Evolutionary conservation across 148 eudicot species (phyloP).

Genomic region (Amaranthus cruentus): DNA sequence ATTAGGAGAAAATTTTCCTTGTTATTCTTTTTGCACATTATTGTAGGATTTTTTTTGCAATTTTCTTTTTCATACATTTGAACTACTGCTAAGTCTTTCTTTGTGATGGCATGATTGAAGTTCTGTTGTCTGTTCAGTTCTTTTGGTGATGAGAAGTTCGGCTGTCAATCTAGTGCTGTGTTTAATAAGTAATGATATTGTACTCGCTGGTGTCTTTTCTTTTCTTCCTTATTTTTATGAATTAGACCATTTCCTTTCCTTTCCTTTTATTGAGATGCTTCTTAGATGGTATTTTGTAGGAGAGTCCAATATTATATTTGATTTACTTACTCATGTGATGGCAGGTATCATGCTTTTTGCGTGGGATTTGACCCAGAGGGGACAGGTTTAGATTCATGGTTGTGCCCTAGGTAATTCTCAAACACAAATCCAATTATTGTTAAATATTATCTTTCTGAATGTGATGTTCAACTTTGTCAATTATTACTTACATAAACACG

Average conservation of each 20-base stretch:
- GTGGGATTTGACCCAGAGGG: conserved; percentile 92
- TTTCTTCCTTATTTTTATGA: background rate
- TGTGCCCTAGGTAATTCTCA: conserved; percentile 78
- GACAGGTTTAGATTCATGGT: conserved; percentile 71
- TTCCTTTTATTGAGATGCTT: background rate
- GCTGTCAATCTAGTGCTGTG: background rate
- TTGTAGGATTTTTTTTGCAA: background rate
- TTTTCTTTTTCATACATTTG: background rate
- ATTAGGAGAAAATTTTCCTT: background rate
- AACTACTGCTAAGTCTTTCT: background rate
- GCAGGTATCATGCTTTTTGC: conserved; percentile 96
- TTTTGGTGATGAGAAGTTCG: conserved; percentile 2
- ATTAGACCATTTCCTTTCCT: background rate
- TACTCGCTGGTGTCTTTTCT: background rate
- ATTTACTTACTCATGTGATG: conserved; percentile 28
- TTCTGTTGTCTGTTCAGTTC: background rate
- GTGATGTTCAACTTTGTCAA: background rate
- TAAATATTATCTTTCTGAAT: background rate
- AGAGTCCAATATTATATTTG: conserved; percentile 2
- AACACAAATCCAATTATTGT: background rate
- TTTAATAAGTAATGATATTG: background rate
- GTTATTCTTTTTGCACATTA: background rate
- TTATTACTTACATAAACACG: background rate
- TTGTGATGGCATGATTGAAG: background rate
- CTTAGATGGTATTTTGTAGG: background rate